A percentile compares a stretch with the other conserved stretches of the same genome.
These are phyloP conservation scores for Cardamine chenopodiifolia DNA, from an alignment of 345 rosid genomes.

Conservation along the genomic window DNA sequence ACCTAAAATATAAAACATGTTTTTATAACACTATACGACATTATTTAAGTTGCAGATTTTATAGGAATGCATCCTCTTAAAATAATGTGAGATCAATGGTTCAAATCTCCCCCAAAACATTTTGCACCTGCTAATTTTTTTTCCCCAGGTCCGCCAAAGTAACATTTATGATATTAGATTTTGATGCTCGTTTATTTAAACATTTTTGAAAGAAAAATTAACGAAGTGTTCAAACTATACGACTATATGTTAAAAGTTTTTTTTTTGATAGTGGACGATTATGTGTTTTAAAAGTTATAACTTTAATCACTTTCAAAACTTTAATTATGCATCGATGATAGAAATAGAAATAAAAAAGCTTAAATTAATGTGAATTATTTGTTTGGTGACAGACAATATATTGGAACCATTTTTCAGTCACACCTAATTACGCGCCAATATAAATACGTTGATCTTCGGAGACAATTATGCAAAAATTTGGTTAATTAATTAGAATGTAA, in stretches of 20 bases:
- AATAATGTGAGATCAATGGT: too few species aligned
- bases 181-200: conserved; percentile 8
- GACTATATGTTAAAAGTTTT: not conserved
- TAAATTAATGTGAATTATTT: not conserved
- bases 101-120: too few species aligned
- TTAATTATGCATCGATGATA: not conserved
- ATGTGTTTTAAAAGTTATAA: not conserved
- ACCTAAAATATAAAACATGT: too few species aligned
- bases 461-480: not conserved
- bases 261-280: not conserved
- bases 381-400: not conserved
- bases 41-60: too few species aligned
- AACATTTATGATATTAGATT: not conserved
- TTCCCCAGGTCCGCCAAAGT: too few species aligned
- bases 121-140: too few species aligned
- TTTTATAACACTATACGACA: too few species aligned
- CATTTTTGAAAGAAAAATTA: not conserved
- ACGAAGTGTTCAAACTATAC: not conserved
- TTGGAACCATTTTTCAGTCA: not conserved
- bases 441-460: not conserved
- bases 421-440: not conserved
- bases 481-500: not conserved
- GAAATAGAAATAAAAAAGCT: not conserved
- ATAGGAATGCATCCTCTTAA: too few species aligned
- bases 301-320: not conserved